Conservation (phyloP, 352 stramenopile genomes). For the Phytophthora pinifolia region DNA sequence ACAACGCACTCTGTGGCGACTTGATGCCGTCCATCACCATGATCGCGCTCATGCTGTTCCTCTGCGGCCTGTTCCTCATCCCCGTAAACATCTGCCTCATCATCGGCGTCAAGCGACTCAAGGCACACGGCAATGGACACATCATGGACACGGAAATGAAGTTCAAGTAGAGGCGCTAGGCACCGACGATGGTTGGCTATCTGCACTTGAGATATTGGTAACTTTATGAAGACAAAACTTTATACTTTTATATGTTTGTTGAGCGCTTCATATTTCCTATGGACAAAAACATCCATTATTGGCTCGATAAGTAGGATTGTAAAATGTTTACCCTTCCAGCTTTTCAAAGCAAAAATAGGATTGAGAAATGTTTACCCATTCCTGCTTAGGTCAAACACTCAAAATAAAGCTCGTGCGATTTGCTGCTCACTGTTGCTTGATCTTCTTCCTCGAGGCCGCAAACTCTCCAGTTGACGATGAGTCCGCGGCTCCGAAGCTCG, state of each 20-base stretch:
- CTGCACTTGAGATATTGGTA: conserved; percentile 3
- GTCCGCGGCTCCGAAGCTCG: neutral
- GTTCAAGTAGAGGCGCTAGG: conserved; percentile 42
- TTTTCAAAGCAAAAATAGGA: no score
- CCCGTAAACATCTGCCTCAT: conserved; percentile 71
- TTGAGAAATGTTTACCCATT: no score
- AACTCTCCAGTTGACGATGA: neutral
- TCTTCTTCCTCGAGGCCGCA: neutral
- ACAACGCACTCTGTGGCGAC: conserved; percentile 51
- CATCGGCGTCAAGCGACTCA: conserved; percentile 62
- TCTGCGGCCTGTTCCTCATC: conserved; percentile 65
- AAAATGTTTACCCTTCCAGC: no score
- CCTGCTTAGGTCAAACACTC: no score
- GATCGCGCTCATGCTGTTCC: conserved; percentile 76
- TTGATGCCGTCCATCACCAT: conserved; percentile 70
- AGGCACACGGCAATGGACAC: conserved; percentile 49
- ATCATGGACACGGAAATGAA: conserved; percentile 67
- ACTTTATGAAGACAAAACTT: conserved; percentile 9
- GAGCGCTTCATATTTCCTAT: no score
- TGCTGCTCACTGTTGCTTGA: no score
- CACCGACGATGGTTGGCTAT: conserved; percentile 2
- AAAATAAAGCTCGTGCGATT: no score
- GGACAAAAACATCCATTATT: no score
- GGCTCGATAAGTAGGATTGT: no score
- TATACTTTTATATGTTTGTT: neutral